A percentile compares a stretch with the other conserved stretches of the same genome.
These are phyloP conservation scores for Tuber borchii DNA, from an alignment of 495 filamentous ascomycete genomes.

Conservation along the genomic window DNA sequence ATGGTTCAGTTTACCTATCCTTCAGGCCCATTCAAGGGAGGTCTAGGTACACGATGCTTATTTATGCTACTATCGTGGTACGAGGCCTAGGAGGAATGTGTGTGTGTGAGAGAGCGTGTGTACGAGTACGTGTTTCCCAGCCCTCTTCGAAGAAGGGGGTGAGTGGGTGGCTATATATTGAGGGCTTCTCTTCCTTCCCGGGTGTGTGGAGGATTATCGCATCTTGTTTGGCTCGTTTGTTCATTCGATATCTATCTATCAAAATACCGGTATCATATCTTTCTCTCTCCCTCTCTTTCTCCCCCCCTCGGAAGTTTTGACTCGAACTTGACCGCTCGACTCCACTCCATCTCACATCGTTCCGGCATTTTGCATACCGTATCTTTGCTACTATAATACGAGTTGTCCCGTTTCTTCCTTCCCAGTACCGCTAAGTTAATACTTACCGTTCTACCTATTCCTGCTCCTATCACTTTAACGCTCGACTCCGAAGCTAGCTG, in stretches of 20 bases:
- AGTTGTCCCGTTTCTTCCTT: not conserved
- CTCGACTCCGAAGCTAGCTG: not conserved
- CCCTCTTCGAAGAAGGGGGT: not conserved
- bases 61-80: not conserved
- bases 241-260: not conserved
- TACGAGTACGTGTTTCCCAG: not conserved
- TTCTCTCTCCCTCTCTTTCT: not conserved
- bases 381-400: not conserved
- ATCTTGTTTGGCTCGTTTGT: not conserved
- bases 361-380: not conserved
- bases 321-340: not conserved
- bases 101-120: not conserved
- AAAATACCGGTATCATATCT: not conserved
- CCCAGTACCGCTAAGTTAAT: not conserved
- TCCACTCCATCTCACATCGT: not conserved
- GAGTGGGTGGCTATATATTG: not conserved
- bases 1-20: not conserved
- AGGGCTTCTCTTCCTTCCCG: not conserved
- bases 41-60: constrained; percentile 4
- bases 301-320: not conserved
- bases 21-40: not conserved
- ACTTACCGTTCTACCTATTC: not conserved
- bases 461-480: not conserved
- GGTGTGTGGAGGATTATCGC: not conserved
- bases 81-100: not conserved